A percentile compares a stretch with the other conserved stretches of the same genome.
These are phyloP conservation scores for Raffaelea ambrosiae DNA, from an alignment of 2,329 filamentous ascomycete genomes.

Conservation along the genomic window DNA sequence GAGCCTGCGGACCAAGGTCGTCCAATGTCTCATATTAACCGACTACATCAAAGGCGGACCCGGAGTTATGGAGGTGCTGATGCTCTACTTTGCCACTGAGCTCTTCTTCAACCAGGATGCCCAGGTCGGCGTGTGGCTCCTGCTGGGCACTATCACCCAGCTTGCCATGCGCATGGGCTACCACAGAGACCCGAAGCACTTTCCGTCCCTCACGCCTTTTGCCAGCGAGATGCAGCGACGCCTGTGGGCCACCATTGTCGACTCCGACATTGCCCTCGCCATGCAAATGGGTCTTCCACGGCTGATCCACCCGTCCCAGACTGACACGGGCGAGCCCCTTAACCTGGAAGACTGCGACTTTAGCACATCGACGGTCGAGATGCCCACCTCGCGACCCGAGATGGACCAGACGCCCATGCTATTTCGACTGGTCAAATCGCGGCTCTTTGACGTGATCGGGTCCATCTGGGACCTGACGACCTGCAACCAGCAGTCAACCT, in stretches of 20 bases:
- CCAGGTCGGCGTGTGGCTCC: slow-evolving; percentile 27
- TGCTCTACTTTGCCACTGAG: slow-evolving; percentile 22
- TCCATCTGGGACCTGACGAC: slow-evolving; percentile 5
- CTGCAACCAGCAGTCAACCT: slow-evolving; percentile 14
- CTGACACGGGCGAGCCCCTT: slow-evolving; percentile 24
- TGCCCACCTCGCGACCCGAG: slow-evolving; percentile 21
- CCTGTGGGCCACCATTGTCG: slow-evolving; percentile 27
- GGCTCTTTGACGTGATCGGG: slow-evolving; percentile 13
- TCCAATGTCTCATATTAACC: slow-evolving; percentile 17
- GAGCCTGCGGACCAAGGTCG: slow-evolving; percentile 7
- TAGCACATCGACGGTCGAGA: slow-evolving; percentile 14
- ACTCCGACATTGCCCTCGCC: slow-evolving; percentile 34
- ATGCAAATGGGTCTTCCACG: slow-evolving; percentile 38
- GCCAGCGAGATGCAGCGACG: slow-evolving; percentile 32
- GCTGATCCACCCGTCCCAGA: slow-evolving; percentile 24
- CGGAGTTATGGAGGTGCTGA: slow-evolving; percentile 27
- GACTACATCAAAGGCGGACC: slow-evolving; percentile 25
- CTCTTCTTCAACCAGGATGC: slow-evolving; percentile 15
- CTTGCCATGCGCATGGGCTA: slow-evolving; percentile 32
- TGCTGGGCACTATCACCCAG: slow-evolving; percentile 27
- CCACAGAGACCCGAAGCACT: slow-evolving; percentile 25
- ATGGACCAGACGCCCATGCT: slow-evolving; percentile 12
- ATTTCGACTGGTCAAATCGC: slow-evolving; percentile 20
- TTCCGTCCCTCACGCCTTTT: slow-evolving; percentile 23
- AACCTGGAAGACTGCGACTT: slow-evolving; percentile 33